A percentile compares a stretch with the other conserved stretches of the same genome.
These are phyloP conservation scores for Singerocomus rubriflavus DNA, from an alignment of 1,284 basidiomycete species.

Conservation along the genomic window DNA sequence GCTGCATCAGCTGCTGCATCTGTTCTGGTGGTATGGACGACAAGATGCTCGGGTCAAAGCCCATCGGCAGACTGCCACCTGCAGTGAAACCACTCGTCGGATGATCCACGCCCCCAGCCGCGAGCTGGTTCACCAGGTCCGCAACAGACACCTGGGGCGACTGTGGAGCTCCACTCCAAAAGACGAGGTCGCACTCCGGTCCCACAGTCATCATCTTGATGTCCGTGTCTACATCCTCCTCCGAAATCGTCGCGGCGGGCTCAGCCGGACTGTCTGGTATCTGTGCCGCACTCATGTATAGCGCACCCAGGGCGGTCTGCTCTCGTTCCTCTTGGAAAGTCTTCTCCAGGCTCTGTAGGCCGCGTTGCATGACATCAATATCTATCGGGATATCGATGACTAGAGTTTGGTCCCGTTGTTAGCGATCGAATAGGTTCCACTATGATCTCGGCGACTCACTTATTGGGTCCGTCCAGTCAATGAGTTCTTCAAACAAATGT, in stretches of 20 bases:
- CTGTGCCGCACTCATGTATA: constrained; percentile 64
- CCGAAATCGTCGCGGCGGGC: constrained; percentile 53
- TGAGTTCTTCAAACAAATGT: constrained; percentile 74
- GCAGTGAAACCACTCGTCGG: constrained; percentile 20
- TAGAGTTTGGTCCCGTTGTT: constrained; percentile 28
- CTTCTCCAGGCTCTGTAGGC: constrained; percentile 65
- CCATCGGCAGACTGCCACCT: constrained; percentile 17
- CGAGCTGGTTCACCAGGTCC: constrained; percentile 66
- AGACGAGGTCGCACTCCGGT: constrained; percentile 60
- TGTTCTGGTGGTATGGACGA: constrained; percentile 51
- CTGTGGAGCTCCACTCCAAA: constrained; percentile 49
- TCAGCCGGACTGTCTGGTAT: constrained; percentile 78
- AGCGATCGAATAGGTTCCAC: constrained; percentile 18
- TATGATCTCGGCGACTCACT: constrained; percentile 44
- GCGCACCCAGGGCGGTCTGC: constrained; percentile 66
- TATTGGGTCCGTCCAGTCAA: constrained; percentile 77
- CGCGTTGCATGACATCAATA: constrained; percentile 51
- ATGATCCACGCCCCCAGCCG: constrained; percentile 37
- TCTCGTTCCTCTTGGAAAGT: constrained; percentile 69
- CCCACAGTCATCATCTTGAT: constrained; percentile 66
- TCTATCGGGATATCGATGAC: constrained; percentile 61
- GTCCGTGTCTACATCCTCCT: constrained; percentile 65
- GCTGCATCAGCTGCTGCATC: constrained; percentile 60
- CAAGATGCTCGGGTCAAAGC: constrained; percentile 37
- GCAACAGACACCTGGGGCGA: constrained; percentile 50